These are phyloP conservation scores for Botrytis byssoidea DNA, from an alignment of 2,329 filamentous ascomycete genomes.

Conservation along the genomic window DNA sequence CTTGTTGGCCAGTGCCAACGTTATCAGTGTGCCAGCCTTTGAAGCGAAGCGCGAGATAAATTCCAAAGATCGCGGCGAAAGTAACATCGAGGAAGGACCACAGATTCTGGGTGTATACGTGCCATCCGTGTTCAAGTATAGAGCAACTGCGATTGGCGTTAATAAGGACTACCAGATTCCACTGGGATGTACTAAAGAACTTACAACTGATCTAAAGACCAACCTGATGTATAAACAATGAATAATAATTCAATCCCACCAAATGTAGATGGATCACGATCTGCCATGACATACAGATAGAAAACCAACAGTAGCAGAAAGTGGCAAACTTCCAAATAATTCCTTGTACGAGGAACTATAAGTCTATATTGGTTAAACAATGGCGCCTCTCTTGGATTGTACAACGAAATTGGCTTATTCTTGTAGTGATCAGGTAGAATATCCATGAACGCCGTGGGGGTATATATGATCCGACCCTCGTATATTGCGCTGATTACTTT, in stretches of 20 bases:
- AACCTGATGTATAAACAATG: constrained; percentile 71
- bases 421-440: constrained; percentile 86
- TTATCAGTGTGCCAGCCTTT: constrained; percentile 57
- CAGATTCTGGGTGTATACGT: constrained; percentile 81
- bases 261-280: constrained; percentile 57
- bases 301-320: constrained; percentile 68
- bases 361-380: constrained; percentile 82
- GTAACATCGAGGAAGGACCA: constrained; percentile 85
- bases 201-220: constrained; percentile 48
- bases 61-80: constrained; percentile 69
- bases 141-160: constrained; percentile 46
- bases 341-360: constrained; percentile 76
- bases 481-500: constrained; percentile 83
- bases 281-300: constrained; percentile 71
- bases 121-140: constrained; percentile 73
- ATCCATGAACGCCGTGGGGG: constrained; percentile 76
- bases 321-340: constrained; percentile 70
- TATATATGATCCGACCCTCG: constrained; percentile 76
- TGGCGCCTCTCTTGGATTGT: constrained; percentile 73
- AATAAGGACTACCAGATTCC: not conserved
- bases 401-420: constrained; percentile 75
- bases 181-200: constrained; percentile 54
- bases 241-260: constrained; percentile 64
- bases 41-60: constrained; percentile 67
- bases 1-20: constrained; percentile 57